Percentiles rank a stretch among this genome's conserved stretches.
Evolutionary conservation across 2,329 filamentous ascomycete genomes (phyloP).

Genomic region (Dactylellina sp.): DNA sequence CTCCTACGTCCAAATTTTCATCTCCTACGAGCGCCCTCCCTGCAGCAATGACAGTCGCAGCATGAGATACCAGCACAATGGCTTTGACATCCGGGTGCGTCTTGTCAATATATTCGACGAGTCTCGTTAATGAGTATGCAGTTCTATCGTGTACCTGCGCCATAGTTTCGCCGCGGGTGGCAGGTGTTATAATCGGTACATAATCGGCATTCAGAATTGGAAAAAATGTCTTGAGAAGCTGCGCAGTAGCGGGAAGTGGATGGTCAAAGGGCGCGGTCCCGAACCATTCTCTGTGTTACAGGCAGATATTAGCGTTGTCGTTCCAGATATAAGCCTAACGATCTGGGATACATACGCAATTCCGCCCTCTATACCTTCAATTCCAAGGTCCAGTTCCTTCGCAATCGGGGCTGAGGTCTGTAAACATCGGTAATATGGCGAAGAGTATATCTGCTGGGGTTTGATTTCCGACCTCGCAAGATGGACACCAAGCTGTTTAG

Average conservation of each 20-base stretch:
- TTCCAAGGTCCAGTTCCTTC: constrained; percentile 63
- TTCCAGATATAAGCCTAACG: not conserved
- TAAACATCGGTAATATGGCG: constrained; percentile 86
- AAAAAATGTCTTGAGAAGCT: constrained; percentile 75
- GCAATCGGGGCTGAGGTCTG: constrained; percentile 82
- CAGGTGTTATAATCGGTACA: constrained; percentile 75
- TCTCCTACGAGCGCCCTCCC: constrained; percentile 71
- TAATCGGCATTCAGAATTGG: constrained; percentile 70
- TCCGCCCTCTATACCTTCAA: constrained; percentile 61
- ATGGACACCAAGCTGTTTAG: constrained; percentile 75
- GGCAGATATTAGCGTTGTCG: constrained; percentile 17
- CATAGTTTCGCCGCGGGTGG: constrained; percentile 80
- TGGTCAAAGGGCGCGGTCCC: constrained; percentile 87
- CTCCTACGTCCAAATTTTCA: constrained; percentile 58
- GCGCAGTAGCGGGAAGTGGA: constrained; percentile 77
- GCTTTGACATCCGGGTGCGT: constrained; percentile 70
- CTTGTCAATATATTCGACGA: constrained; percentile 75
- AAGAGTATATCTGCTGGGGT: constrained; percentile 82
- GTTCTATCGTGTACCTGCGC: constrained; percentile 82
- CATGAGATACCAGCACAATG: constrained; percentile 87
- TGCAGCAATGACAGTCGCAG: constrained; percentile 86
- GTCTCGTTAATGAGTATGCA: constrained; percentile 74
- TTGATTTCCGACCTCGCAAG: constrained; percentile 74
- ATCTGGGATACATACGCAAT: constrained; percentile 53
- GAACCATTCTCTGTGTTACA: constrained; percentile 81